These are phyloP conservation scores for Conringia planisiliqua DNA, from an alignment of 345 rosid species.

Conservation along the genomic window DNA sequence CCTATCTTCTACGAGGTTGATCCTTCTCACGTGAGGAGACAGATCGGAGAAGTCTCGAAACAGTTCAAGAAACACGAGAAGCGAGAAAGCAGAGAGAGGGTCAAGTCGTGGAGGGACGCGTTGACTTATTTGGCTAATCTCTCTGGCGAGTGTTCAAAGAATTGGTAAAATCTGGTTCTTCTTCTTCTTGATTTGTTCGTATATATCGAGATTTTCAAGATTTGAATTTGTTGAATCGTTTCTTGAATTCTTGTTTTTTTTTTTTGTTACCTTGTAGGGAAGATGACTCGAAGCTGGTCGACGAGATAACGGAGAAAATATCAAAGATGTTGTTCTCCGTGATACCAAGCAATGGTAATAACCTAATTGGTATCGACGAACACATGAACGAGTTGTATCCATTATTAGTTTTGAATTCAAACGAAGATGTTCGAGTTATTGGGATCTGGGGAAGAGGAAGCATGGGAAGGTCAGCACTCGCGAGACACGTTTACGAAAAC, in stretches of 20 bases:
- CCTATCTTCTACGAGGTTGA: conserved; percentile 34
- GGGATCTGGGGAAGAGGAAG: conserved; percentile 39
- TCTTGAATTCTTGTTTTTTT: neutral
- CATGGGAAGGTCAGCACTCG: conserved; percentile 27
- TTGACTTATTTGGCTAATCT: conserved; percentile 18
- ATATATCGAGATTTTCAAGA: neutral
- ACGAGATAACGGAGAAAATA: conserved; percentile 14
- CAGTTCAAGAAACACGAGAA: conserved; percentile 34
- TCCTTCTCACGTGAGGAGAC: conserved; percentile 27
- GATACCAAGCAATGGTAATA: neutral
- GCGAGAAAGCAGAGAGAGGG: conserved; percentile 11
- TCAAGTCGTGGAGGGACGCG: conserved; percentile 28
- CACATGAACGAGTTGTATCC: conserved; percentile 21
- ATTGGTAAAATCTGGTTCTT: conserved; percentile 4
- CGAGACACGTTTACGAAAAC: conserved; percentile 20
- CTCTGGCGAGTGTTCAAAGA: conserved; percentile 34
- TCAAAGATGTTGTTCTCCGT: conserved; percentile 6
- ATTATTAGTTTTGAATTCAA: neutral
- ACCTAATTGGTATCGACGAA: conserved; percentile 29
- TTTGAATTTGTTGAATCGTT: neutral
- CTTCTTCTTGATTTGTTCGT: neutral
- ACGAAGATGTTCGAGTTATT: conserved; percentile 2
- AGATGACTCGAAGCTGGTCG: conserved; percentile 32
- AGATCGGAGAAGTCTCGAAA: conserved; percentile 23
- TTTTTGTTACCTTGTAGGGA: neutral